Evolutionary conservation across 495 filamentous ascomycete species (phyloP), one percentile per base, ranked within the genome.

Genomic region (Penicillium longicatenatum): DNA sequence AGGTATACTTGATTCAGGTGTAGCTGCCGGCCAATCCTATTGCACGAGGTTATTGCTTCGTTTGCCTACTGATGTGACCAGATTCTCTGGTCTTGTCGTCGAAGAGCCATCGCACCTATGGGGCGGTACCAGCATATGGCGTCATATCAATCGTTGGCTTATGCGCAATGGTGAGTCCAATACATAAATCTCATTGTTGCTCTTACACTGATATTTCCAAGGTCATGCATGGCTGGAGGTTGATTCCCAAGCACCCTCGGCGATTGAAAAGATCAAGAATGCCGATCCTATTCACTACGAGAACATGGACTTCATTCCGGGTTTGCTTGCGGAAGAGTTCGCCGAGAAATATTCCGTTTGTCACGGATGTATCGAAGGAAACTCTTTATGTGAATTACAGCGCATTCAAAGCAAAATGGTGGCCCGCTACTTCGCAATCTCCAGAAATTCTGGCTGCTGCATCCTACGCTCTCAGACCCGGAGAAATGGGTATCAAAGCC

Each of bases 31-130:
- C 0, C 12, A 57, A 19, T 46, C 46, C 3, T 56, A 37, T n/a
- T 57, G 58, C 46, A 60, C 58, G 2, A 53, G 58, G 11, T 29
- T 60, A 10, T 24, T 60, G n/a, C 58, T 60, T 42, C 53, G 54
- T 50, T 51, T 5, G 26, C 58, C 53, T n/a, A 37, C 29, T 11
- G 46, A 60, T 39, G 44, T 37, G 3, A 14, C 4, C 5, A 45
- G 11, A 16, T 60, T 60, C 16, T 55, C 58, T 6, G 58, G 58
- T 20, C 48, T 60, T 17, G 58, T 57, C 26, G 26, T 60, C 22
- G 46, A 35, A 24, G 58, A 60, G 20, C 58, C 58, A 22, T 42
- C 53, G 44, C 53, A 57, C 17, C 24, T 57, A 16, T 57, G 44
- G 53, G 58, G 53, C 17, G 53, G 58, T 33, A 57, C 46, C 41